Percentiles rank a stretch among this genome's conserved stretches.
Conservation (phyloP, 176 grass and related monocot genomes). For the Musa itinerans region DNA sequence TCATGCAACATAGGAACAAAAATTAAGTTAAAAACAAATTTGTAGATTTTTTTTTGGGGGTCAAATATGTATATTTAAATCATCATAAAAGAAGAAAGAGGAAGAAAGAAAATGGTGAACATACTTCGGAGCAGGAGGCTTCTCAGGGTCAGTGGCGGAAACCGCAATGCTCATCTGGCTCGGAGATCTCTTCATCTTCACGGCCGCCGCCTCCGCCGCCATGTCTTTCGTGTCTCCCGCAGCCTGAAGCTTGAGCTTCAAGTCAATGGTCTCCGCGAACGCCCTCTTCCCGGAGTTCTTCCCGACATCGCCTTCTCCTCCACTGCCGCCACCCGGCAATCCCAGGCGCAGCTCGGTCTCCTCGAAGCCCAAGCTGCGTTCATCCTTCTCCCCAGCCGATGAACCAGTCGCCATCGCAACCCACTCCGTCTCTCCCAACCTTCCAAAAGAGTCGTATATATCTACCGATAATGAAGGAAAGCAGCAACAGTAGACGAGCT, state of each 20-base stretch:
- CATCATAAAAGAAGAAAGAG: not conserved
- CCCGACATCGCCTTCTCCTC: constrained; percentile 24
- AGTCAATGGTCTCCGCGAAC: constrained; percentile 72
- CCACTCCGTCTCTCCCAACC: constrained; percentile 9
- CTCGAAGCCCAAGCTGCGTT: constrained; percentile 40
- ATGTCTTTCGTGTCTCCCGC: constrained; percentile 27
- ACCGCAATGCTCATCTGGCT: constrained; percentile 35
- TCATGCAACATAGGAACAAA: no score
- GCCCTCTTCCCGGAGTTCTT: constrained; percentile 63
- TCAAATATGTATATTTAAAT: not conserved
- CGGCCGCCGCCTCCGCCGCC: constrained; percentile 22
- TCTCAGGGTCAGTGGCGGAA: constrained; percentile 46
- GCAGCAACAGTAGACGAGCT: constrained; percentile 16
- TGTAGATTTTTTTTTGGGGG: not conserved
- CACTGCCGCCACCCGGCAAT: constrained; percentile 54
- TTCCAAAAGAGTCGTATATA: constrained; percentile 12
- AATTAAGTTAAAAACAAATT: constrained; percentile 19
- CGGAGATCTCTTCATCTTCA: constrained; percentile 29
- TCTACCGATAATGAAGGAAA: constrained; percentile 19
- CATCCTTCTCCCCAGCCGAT: constrained; percentile 8
- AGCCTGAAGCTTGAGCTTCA: constrained; percentile 71
- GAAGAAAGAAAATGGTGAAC: not conserved
- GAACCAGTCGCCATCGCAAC: not conserved
- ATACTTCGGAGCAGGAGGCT: constrained; percentile 81
- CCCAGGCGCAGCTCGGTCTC: constrained; percentile 93